Evolutionary conservation across 305 asterid species (phyloP).

Genomic region (Ajuga reptans): DNA sequence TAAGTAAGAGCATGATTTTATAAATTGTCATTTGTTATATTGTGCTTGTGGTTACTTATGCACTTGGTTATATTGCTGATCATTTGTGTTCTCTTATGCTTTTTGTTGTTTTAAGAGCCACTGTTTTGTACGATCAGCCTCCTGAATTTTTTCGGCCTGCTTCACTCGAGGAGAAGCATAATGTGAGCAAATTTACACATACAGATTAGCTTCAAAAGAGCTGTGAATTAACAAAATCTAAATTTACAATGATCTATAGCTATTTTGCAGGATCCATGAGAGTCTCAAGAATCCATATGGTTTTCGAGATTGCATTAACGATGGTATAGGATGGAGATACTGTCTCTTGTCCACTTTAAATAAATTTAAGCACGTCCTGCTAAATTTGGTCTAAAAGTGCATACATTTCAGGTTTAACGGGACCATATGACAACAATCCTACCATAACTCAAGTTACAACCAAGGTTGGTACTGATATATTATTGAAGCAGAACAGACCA

Average conservation of each 20-base stretch:
- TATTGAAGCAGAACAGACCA: no score
- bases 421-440: constrained; percentile 17
- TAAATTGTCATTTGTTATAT: background rate
- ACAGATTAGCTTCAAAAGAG: constrained; percentile 15
- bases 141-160: no score
- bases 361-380: constrained; percentile 13
- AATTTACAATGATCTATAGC: constrained; percentile 41
- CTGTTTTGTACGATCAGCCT: constrained; percentile 89
- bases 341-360: constrained; percentile 10
- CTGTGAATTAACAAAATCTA: constrained; percentile 26
- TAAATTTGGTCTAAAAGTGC: constrained; percentile 11
- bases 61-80: constrained; percentile 3
- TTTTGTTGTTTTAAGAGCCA: no score
- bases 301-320: constrained; percentile 61
- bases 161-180: no score
- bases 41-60: background rate
- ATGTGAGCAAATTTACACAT: constrained; percentile 43
- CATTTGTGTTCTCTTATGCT: background rate
- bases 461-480: no score
- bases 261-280: constrained; percentile 70
- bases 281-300: constrained; percentile 53
- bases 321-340: constrained; percentile 40
- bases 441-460: no score
- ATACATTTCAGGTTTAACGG: constrained; percentile 38
- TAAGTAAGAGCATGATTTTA: background rate